phyloP scores from a whole-genome alignment of 371 early-diverging fungal genomes.

The Nematocida sp. region DNA sequence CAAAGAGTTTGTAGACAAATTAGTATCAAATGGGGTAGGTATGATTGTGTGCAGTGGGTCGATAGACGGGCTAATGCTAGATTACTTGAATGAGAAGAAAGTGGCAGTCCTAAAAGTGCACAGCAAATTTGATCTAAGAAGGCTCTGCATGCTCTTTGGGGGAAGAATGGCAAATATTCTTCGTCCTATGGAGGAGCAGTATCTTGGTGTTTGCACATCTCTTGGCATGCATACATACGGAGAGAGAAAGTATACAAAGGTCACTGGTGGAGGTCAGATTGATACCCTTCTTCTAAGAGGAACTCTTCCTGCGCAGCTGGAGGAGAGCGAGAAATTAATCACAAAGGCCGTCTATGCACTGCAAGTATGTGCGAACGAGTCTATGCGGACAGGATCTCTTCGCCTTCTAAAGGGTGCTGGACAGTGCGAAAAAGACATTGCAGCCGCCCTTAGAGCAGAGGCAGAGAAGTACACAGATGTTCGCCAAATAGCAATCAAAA shows the following conservation, averaged over 20 bases:
- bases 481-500: conserved; percentile 31
- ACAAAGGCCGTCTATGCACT: conserved; percentile 48
- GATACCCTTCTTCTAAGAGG: conserved; percentile 66
- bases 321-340: conserved; percentile 63
- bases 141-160: conserved; percentile 64
- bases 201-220: conserved; percentile 44
- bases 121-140: conserved; percentile 68
- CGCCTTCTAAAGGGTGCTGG: conserved; percentile 47
- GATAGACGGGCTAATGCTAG: conserved; percentile 62
- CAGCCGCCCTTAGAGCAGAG: neutral
- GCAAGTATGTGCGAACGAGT: conserved; percentile 46
- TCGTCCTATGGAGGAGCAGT: conserved; percentile 19
- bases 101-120: conserved; percentile 65
- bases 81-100: conserved; percentile 64
- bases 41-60: conserved; percentile 67
- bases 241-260: conserved; percentile 61
- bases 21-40: conserved; percentile 76
- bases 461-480: conserved; percentile 42
- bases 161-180: conserved; percentile 61
- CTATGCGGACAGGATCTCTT: conserved; percentile 43
- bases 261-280: conserved; percentile 51
- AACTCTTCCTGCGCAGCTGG: conserved; percentile 60
- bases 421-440: conserved; percentile 40
- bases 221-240: conserved; percentile 57
- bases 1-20: conserved; percentile 75